Conservation (phyloP, 2,329 filamentous ascomycete genomes). For the Chalara sp. region DNA sequence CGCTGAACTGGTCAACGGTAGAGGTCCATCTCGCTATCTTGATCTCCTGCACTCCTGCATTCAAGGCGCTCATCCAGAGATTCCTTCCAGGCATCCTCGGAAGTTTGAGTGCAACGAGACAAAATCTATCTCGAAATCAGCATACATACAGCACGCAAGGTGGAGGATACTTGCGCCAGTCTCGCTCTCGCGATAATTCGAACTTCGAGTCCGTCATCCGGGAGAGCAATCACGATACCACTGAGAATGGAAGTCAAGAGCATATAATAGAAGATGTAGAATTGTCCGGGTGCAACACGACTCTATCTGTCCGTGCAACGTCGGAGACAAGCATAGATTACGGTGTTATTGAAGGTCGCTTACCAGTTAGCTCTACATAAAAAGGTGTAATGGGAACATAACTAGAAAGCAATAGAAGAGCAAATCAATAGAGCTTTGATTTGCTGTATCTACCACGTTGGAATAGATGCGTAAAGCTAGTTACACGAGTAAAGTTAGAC, state of each 20-base stretch:
- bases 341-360: background rate
- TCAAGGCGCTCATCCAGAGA: background rate
- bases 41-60: background rate
- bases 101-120: background rate
- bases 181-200: background rate
- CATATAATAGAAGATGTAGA: constrained; percentile 1
- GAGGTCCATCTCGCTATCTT: constrained; percentile 1
- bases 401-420: too few relatives aligned
- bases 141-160: background rate
- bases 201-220: background rate
- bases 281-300: background rate
- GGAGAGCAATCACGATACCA: background rate
- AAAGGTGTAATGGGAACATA: too few relatives aligned
- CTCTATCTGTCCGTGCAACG: background rate
- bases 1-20: constrained; percentile 1
- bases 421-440: too few relatives aligned
- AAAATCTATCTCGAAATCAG: background rate
- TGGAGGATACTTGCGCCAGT: background rate
- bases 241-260: background rate
- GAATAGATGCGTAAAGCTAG: too few relatives aligned
- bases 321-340: background rate
- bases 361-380: too few relatives aligned
- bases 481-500: too few relatives aligned
- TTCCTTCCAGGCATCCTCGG: constrained; percentile 1
- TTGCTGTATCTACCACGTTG: too few relatives aligned